Base-by-base conservation (phyloP, 441 rosid genomes). In the Aleurites moluccanus region DNA sequence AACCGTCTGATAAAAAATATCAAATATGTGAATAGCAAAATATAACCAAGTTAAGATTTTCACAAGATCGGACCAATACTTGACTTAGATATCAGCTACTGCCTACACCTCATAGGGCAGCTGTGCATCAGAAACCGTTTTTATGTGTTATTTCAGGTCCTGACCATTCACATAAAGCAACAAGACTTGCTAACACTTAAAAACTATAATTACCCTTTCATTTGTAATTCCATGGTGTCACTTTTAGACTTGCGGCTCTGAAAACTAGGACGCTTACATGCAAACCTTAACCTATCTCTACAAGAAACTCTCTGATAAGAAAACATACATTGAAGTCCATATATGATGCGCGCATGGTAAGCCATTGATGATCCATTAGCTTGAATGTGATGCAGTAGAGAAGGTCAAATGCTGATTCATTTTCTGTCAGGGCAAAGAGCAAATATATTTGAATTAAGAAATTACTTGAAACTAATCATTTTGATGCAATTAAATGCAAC, bases 281-380 rank as follows among this genome's bases (percentile, higher is more conserved):
- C 4, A 62, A 53, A 33, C 4, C 45, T n/a, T n/a, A n/a, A 59
- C 33, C 30, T 38, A 52, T 59, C 2, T 57, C 40, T 53, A 45
- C 13, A 2, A 68, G 42, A 55, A 80, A 73, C 21, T 28, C n/a
- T 52, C 73, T 10, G 61, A 61, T 62, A 73, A 79, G 49, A 79
- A 70, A 42, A 67, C 92, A 52, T 85, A 95, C 99, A 75, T 95
- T 95, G 73, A 95, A 95, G 83, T 95, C 99, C 99, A 95, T 95
- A 83, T 95, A 95, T 35, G 97, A 95, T 20, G 99, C 99, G 3
- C 78, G 98, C 92, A 93, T 95, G 33, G 89, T 33, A 76, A 93
- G 98, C 98, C 99, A 95, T 78, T 88, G 92, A n/a, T 88, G 91
- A 82, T 95, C 98, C 99, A 95, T 93, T 78, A 95, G 84, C 89